Base-by-base conservation (phyloP, 1,284 basidiomycete genomes). In the Limonomyces culmigenus region DNA sequence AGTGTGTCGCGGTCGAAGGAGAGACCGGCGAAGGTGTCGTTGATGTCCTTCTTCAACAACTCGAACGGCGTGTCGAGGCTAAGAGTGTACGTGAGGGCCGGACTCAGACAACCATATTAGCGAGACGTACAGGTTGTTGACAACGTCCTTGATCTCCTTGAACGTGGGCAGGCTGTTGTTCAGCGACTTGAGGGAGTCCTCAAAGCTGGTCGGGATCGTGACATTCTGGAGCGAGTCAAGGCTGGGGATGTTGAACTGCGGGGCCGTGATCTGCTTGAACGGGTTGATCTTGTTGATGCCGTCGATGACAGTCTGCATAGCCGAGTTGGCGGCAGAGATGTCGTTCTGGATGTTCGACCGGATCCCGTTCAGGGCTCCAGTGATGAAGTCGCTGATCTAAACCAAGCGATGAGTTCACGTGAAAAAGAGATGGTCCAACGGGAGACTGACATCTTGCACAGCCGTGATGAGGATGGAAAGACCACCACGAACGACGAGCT, bases 51-150 rank as follows among this genome's bases (percentile, higher is more conserved):
- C 53, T 87, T 91, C 35, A 95, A 56, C 2, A 71, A 60, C 47
- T 92, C 80, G 48, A 96, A 92, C 0, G 91, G 91, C 0, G 67
- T 74, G 45, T 85, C 76, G 46, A 93, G 70, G 38, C 83, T 86
- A 43, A 3, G 29, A 27, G 18, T 21, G 13, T 41, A 17, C 8
- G 8, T 15, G 30, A 10, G 15, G 15, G 30, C 23, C 23, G 8
- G 8, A 8, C n/a, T 27, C n/a, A 27, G 43, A 37, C 35, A 37
- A 18, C 11, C 31, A 15, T 34, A 39, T 21, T 2, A 16, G 40
- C 23, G 19, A 25, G 2, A 65, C 76, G 47, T 53, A 86, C 83
- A 93, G 53, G 25, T 60, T 55, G 43, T 87, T 67, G 33, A 97
- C 60, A 35, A 67, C 66, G 36, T 76, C 55, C 54, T 83, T 80